Conservation (phyloP, 1,284 basidiomycete species). For the Microbotryomycetes sp. region DNA sequence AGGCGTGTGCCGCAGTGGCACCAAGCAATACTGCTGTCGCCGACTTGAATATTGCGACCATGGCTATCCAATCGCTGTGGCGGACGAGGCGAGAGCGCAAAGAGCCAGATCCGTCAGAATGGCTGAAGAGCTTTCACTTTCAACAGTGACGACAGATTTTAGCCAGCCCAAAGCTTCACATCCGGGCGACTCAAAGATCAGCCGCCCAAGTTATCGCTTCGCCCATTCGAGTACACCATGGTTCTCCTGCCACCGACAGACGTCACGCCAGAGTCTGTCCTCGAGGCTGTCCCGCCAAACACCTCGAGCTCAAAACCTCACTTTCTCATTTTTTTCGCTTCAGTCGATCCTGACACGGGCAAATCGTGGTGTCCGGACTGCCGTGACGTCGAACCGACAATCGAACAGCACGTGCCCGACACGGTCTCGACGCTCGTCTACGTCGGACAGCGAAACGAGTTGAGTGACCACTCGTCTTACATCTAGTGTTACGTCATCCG, state of each 20-base stretch:
- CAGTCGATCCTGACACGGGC: conserved; percentile 38
- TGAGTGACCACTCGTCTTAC: conserved; percentile 1
- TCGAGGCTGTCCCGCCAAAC: conserved; percentile 17
- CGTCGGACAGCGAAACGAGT: conserved; percentile 63
- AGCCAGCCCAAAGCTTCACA: too few species aligned
- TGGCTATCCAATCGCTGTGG: neutral
- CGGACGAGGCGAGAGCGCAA: too few species aligned
- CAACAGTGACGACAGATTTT: too few species aligned
- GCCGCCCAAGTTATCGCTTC: too few species aligned
- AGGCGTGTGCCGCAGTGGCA: neutral
- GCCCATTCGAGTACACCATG: too few species aligned
- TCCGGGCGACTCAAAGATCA: too few species aligned
- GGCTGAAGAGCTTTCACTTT: too few species aligned
- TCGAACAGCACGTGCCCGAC: conserved; percentile 55
- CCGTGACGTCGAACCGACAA: conserved; percentile 41
- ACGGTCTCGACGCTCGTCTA: conserved; percentile 59
- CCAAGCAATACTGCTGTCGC: neutral
- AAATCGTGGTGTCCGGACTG: conserved; percentile 46
- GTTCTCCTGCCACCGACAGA: conserved; percentile 3
- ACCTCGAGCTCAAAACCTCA: conserved; percentile 38
- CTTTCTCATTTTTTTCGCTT: conserved; percentile 44
- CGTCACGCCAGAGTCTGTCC: conserved; percentile 9
- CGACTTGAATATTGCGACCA: neutral
- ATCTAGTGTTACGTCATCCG: neutral
- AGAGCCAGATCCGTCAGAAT: too few species aligned